Conservation (phyloP, 2,329 filamentous ascomycete species). For the Xylaria polymorpha region DNA sequence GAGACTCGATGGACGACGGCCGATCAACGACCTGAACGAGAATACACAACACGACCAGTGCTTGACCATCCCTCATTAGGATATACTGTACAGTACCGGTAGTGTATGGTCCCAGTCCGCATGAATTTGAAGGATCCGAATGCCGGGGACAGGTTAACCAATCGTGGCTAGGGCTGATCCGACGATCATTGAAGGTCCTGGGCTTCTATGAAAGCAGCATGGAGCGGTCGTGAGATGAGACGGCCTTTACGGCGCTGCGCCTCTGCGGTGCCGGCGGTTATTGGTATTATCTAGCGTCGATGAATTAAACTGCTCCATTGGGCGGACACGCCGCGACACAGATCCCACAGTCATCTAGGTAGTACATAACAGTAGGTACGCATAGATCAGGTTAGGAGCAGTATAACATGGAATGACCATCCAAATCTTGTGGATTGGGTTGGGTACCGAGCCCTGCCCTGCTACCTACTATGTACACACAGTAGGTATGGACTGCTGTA, state of each 20-base stretch:
- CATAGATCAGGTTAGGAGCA: too few species aligned
- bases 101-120: not conserved
- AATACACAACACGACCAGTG: slow-evolving; percentile 6
- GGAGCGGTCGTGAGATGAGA: slow-evolving; percentile 10
- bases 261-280: slow-evolving; percentile 10
- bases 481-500: too few species aligned
- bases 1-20: not conserved
- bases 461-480: too few species aligned
- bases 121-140: slow-evolving; percentile 33
- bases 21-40: not conserved
- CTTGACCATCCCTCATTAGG: slow-evolving; percentile 2
- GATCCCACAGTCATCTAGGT: not conserved
- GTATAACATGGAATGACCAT: not conserved
- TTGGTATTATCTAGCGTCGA: not conserved
- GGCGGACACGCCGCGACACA: not conserved
- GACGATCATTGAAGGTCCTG: slow-evolving; percentile 19
- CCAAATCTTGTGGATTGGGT: not conserved
- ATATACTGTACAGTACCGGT: too few species aligned
- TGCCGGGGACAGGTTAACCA: slow-evolving; percentile 21
- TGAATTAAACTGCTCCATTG: not conserved
- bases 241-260: slow-evolving; percentile 3
- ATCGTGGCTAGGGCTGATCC: slow-evolving; percentile 15
- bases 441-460: not conserved
- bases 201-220: not conserved
- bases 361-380: too few species aligned